These are phyloP conservation scores for Capronia epimyces DNA, from an alignment of 2,329 filamentous ascomycete species.

Conservation along the genomic window DNA sequence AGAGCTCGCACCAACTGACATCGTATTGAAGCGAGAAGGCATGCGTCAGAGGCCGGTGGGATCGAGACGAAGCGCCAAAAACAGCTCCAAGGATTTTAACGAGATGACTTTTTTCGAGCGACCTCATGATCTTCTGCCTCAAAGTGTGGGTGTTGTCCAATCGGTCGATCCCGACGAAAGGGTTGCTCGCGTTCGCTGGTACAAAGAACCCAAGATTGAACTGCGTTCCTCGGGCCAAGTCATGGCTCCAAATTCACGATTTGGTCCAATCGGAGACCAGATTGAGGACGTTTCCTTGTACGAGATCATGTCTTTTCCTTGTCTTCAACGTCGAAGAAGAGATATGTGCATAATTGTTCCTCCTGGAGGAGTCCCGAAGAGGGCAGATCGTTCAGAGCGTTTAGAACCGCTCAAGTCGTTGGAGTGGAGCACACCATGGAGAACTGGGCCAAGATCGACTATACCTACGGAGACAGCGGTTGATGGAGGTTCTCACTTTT, in stretches of 20 bases:
- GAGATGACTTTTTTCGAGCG: constrained; percentile 29
- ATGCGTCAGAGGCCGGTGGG: constrained; percentile 22
- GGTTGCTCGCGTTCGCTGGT: constrained; percentile 55
- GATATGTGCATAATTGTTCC: constrained; percentile 46
- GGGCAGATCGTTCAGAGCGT: too few species aligned
- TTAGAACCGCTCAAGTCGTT: too few species aligned
- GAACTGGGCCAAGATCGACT: too few species aligned
- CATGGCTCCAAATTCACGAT: constrained; percentile 41
- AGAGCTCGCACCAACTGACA: constrained; percentile 55
- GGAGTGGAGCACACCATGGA: too few species aligned
- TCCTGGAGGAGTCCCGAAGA: constrained; percentile 20
- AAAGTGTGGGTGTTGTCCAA: constrained; percentile 54
- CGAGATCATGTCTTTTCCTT: constrained; percentile 50
- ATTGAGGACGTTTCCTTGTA: constrained; percentile 54
- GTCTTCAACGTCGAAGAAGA: constrained; percentile 45
- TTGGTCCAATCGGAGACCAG: constrained; percentile 39
- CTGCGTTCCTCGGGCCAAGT: constrained; percentile 33
- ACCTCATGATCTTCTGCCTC: constrained; percentile 36
- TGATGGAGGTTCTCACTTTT: background rate
- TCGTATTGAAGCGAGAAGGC: constrained; percentile 46
- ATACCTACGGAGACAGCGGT: background rate
- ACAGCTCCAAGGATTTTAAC: constrained; percentile 21
- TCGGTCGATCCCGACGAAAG: constrained; percentile 51
- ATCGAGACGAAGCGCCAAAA: background rate
- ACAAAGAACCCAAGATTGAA: constrained; percentile 37